Percentiles rank a stretch among this genome's conserved stretches.
Evolutionary conservation across 305 asterid genomes (phyloP).

Genomic region (Solanum aculeatissimum): DNA sequence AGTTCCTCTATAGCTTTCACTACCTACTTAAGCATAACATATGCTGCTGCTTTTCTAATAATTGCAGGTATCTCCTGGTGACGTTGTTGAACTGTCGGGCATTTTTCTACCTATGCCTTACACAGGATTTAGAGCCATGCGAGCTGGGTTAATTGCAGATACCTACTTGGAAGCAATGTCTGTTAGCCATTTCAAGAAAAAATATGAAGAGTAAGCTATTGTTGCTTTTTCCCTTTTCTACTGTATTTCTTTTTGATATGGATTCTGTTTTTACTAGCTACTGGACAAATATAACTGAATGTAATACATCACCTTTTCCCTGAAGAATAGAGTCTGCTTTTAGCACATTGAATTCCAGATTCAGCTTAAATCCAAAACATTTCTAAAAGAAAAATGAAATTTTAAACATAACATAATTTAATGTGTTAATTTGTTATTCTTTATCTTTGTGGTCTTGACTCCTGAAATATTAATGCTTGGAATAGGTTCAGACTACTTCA

Average conservation of each 20-base stretch:
- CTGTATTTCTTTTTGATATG: background rate
- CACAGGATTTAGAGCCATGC: slow-evolving; percentile 94
- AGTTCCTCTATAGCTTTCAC: background rate
- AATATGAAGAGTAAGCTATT: slow-evolving; percentile 79
- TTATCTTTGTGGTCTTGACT: background rate
- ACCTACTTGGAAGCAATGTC: slow-evolving; percentile 97
- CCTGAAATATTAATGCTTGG: background rate
- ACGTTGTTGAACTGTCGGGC: slow-evolving; percentile 86
- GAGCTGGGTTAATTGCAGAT: slow-evolving; percentile 96
- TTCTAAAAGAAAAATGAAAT: background rate
- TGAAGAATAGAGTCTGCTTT: background rate
- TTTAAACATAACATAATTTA: background rate
- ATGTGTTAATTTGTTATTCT: background rate
- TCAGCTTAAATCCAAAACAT: background rate
- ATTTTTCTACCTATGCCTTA: slow-evolving; percentile 93
- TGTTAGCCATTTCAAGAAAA: slow-evolving; percentile 77
- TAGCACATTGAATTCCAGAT: background rate
- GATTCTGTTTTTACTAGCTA: background rate
- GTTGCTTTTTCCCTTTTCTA: background rate
- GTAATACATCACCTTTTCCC: background rate
- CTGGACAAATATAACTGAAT: background rate
- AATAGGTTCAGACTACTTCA: background rate
- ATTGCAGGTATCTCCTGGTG: slow-evolving; percentile 88
- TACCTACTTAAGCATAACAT: background rate
- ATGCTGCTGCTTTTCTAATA: background rate